Evolutionary conservation across 2,329 filamentous ascomycete species (phyloP).

Genomic region (Ophiosphaerella herpotricha): DNA sequence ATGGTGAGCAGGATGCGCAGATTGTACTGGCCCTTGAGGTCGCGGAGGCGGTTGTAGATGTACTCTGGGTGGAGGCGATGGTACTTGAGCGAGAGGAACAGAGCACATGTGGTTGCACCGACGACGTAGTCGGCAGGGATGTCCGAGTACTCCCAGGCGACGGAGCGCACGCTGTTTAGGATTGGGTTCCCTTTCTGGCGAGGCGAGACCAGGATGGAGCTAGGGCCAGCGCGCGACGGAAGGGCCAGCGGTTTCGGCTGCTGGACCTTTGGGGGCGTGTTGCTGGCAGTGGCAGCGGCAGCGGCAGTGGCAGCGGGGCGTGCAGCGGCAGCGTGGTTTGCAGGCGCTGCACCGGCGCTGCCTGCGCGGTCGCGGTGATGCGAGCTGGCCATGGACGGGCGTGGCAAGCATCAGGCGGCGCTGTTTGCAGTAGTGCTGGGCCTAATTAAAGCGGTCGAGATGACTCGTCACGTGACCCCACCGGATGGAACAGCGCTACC

Average conservation of each 20-base stretch:
- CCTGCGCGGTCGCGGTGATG: conserved; percentile 28
- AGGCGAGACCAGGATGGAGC: conserved; percentile 85
- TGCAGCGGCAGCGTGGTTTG: conserved; percentile 1
- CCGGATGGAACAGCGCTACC: not conserved
- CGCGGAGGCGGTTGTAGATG: conserved; percentile 89
- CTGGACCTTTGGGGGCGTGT: conserved; percentile 59
- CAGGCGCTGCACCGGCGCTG: conserved; percentile 9
- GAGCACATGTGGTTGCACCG: conserved; percentile 82
- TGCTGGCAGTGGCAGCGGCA: conserved; percentile 2
- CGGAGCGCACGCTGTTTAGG: conserved; percentile 76
- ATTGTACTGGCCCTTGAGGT: conserved; percentile 82
- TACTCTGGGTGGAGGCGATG: conserved; percentile 97
- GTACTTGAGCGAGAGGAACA: conserved; percentile 95
- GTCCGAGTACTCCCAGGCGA: conserved; percentile 96
- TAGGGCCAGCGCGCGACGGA: conserved; percentile 67
- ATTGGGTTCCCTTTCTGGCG: conserved; percentile 96
- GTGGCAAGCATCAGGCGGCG: conserved; percentile 22
- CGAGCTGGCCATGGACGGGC: conserved; percentile 31
- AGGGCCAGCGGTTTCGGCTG: conserved; percentile 91
- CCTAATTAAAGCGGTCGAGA: not conserved
- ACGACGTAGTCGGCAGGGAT: conserved; percentile 94
- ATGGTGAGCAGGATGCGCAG: conserved; percentile 85
- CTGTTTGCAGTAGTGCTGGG: not conserved
- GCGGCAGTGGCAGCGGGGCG: not conserved
- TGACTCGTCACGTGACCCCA: not conserved